phyloP scores from a whole-genome alignment of 2,329 filamentous ascomycete species.

The Exophiala calicioides region DNA sequence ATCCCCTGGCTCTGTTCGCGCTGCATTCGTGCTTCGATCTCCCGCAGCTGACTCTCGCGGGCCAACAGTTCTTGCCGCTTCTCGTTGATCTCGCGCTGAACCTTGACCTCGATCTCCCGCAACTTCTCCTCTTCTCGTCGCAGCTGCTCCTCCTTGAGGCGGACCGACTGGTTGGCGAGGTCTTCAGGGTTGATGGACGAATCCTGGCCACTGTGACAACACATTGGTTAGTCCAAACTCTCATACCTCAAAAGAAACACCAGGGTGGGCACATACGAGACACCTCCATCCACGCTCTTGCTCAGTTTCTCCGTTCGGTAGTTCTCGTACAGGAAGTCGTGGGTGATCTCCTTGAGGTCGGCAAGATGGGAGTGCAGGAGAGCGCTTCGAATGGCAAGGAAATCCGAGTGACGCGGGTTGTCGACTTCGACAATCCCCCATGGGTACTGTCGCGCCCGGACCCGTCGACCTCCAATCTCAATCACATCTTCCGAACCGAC shows the following conservation, averaged over 20 bases:
- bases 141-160: slow-evolving; percentile 99
- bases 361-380: slow-evolving; percentile 97
- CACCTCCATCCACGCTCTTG: slow-evolving; percentile 95
- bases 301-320: slow-evolving; percentile 99
- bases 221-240: slow-evolving; percentile 26
- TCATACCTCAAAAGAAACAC: slow-evolving; percentile 16
- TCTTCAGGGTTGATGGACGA: slow-evolving; percentile 98
- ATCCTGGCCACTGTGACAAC: slow-evolving; percentile 57
- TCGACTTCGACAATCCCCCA: slow-evolving; percentile 99
- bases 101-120: slow-evolving; percentile 98
- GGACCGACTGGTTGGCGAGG: slow-evolving; percentile 92
- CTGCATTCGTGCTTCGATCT: slow-evolving; percentile 97
- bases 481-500: slow-evolving; percentile 95
- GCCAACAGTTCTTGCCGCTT: slow-evolving; percentile 98
- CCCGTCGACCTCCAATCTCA: slow-evolving; percentile 88
- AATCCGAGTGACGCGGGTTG: slow-evolving; percentile 98
- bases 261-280: slow-evolving; percentile 65
- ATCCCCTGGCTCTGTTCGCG: slow-evolving; percentile 65
- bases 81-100: slow-evolving; percentile 99
- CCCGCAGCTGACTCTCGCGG: slow-evolving; percentile 95
- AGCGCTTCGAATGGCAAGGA: slow-evolving; percentile 93
- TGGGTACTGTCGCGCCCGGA: slow-evolving; percentile 94
- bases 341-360: slow-evolving; percentile 98
- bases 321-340: slow-evolving; percentile 99
- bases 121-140: slow-evolving; percentile 99